A percentile compares a stretch with the other conserved stretches of the same genome.
These are phyloP conservation scores for Zoysia japonica DNA, from an alignment of 176 grass and related monocot species.

Conservation along the genomic window DNA sequence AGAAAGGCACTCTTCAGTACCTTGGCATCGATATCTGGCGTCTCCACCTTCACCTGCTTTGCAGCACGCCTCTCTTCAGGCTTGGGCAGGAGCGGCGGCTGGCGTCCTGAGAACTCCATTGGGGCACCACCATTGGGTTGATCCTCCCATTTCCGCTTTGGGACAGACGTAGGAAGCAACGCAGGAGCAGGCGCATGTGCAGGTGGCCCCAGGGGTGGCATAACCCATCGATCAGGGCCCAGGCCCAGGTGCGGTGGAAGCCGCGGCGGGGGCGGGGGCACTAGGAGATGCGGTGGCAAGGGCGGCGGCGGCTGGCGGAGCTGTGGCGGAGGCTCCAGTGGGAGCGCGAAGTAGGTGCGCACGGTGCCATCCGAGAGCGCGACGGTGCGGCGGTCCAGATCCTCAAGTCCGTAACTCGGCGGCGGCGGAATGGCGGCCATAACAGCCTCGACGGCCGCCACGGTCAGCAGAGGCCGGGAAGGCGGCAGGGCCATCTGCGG, in stretches of 20 bases:
- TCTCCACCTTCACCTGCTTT: conserved; percentile 52
- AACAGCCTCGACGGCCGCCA: conserved; percentile 54
- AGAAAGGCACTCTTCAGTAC: conserved; percentile 75
- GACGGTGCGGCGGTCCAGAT: conserved; percentile 55
- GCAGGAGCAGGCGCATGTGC: neutral
- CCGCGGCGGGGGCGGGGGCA: conserved; percentile 24
- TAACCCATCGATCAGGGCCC: conserved; percentile 24
- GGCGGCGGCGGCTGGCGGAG: conserved; percentile 38
- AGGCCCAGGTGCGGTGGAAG: neutral
- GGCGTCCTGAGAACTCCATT: conserved; percentile 25
- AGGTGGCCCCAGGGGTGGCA: neutral
- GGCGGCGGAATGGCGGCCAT: conserved; percentile 51
- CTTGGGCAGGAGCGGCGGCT: conserved; percentile 34
- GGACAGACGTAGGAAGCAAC: conserved; percentile 18
- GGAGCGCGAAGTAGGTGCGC: conserved; percentile 87
- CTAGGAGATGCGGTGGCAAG: conserved; percentile 20
- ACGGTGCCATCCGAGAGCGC: conserved; percentile 73
- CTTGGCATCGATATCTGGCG: conserved; percentile 44
- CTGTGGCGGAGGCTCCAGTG: conserved; percentile 60
- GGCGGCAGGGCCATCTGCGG: neutral
- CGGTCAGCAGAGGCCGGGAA: conserved; percentile 49
- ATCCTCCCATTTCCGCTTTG: conserved; percentile 54
- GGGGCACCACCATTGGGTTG: conserved; percentile 38
- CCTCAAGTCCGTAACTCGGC: conserved; percentile 47
- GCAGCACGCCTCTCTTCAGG: conserved; percentile 24